Conservation (phyloP, 345 rosid species). For the Hevea brasiliensis region DNA sequence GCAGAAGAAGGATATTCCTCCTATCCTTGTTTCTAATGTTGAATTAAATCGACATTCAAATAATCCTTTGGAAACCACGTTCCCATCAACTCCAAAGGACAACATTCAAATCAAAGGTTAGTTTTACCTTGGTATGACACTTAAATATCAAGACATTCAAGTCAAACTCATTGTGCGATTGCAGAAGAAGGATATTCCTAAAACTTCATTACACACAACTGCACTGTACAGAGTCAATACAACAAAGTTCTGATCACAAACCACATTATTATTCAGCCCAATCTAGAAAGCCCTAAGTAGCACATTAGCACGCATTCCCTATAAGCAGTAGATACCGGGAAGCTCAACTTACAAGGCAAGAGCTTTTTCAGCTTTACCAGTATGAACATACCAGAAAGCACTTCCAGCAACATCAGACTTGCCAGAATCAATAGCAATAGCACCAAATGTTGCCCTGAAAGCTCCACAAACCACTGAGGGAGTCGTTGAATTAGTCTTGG, state of each 20-base stretch:
- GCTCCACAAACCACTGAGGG: constrained; percentile 52
- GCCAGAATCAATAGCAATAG: constrained; percentile 56
- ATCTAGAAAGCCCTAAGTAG: not conserved
- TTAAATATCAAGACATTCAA: too few species aligned
- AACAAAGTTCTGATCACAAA: not conserved
- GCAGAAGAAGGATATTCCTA: too few species aligned
- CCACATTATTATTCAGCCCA: not conserved
- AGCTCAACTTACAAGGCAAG: constrained; percentile 23
- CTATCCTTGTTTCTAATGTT: not conserved
- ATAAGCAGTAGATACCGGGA: not conserved
- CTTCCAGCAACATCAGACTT: constrained; percentile 46
- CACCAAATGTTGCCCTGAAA: constrained; percentile 70
- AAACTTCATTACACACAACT: not conserved
- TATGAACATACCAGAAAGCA: constrained; percentile 55
- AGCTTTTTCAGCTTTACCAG: constrained; percentile 31
- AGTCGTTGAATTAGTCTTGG: constrained; percentile 47
- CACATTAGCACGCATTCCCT: not conserved
- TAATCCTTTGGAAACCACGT: not conserved
- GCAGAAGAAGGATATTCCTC: not conserved
- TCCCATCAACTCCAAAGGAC: not conserved
- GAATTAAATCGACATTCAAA: not conserved
- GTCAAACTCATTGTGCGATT: too few species aligned
- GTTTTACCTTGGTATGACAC: too few species aligned
- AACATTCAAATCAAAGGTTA: not conserved
- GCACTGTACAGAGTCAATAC: not conserved